Conservation (phyloP, 2,329 filamentous ascomycete genomes). For the Cladosporium sp. region DNA sequence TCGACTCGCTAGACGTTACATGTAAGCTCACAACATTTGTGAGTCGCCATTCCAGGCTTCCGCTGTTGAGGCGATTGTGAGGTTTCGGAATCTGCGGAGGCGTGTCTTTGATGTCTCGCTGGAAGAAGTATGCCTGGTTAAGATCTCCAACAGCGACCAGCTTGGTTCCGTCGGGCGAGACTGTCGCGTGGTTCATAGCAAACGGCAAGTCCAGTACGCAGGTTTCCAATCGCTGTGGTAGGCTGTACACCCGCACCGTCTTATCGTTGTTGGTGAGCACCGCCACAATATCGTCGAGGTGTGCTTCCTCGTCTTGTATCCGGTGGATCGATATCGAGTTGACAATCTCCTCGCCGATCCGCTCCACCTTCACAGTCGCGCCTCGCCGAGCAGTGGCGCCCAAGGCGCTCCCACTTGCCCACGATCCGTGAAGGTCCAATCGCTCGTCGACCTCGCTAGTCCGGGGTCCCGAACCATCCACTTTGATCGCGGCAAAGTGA, state of each 20-base stretch:
- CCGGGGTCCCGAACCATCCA: conserved; percentile 44
- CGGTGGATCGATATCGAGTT: conserved; percentile 67
- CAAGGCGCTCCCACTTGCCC: conserved; percentile 7
- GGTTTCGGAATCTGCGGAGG: conserved; percentile 41
- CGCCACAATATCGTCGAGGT: conserved; percentile 59
- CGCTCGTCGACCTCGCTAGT: conserved; percentile 12
- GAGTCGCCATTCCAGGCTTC: conserved; percentile 42
- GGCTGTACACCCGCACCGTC: conserved; percentile 78
- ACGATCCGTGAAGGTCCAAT: conserved; percentile 10
- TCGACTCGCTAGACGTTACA: conserved; percentile 31
- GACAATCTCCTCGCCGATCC: conserved; percentile 64
- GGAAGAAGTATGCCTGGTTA: conserved; percentile 81
- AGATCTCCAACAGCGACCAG: conserved; percentile 86
- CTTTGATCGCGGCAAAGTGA: conserved; percentile 77
- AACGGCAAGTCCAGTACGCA: conserved; percentile 74
- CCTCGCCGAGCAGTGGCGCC: conserved; percentile 51
- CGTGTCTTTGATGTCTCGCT: conserved; percentile 44
- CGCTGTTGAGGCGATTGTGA: conserved; percentile 38
- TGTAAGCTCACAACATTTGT: conserved; percentile 45
- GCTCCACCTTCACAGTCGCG: conserved; percentile 55
- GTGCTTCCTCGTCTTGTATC: conserved; percentile 52
- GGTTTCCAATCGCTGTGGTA: conserved; percentile 67
- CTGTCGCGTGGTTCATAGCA: conserved; percentile 89
- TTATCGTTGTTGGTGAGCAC: conserved; percentile 88
- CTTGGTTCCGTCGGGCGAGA: conserved; percentile 82